phyloP scores from a whole-genome alignment of 148 eudicot genomes.

The Rhododendron ovatum region DNA sequence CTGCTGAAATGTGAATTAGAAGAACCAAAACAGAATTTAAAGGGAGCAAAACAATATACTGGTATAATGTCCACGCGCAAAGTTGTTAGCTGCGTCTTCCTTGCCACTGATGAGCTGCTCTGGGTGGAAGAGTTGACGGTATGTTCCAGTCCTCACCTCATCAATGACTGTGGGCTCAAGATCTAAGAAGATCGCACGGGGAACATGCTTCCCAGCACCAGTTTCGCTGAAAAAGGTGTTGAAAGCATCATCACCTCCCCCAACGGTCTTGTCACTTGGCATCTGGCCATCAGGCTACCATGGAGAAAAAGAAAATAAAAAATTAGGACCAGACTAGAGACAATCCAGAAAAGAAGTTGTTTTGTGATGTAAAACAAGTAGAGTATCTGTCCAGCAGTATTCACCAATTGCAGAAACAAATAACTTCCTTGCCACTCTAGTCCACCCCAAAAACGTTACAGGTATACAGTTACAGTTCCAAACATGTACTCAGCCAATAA shows the following conservation, averaged over 20 bases:
- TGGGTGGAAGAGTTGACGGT: constrained; percentile 1
- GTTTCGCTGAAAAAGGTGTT: constrained; percentile 30
- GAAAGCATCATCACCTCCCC: constrained; percentile 30
- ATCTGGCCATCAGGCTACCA: constrained; percentile 28
- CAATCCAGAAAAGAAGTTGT: neutral
- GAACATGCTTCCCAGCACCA: constrained; percentile 28
- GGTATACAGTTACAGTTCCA: neutral
- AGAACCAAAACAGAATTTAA: neutral
- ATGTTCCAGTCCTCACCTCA: constrained; percentile 22
- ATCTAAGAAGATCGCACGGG: constrained; percentile 28
- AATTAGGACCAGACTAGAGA: neutral
- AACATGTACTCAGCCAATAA: neutral
- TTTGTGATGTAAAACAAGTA: neutral
- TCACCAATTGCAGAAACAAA: neutral
- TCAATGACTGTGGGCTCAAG: constrained; percentile 31
- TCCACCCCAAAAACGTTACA: neutral
- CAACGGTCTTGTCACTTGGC: constrained; percentile 29
- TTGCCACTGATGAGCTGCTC: neutral
- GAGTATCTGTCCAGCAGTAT: neutral
- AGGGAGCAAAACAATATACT: constrained; percentile 7
- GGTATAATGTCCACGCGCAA: constrained; percentile 29
- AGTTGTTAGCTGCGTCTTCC: constrained; percentile 31
- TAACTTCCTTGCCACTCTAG: neutral
- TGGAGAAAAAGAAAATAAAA: neutral
- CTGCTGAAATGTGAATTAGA: neutral